Evolutionary conservation across 345 rosid species (phyloP).

Genomic region (Pistacia atlantica): DNA sequence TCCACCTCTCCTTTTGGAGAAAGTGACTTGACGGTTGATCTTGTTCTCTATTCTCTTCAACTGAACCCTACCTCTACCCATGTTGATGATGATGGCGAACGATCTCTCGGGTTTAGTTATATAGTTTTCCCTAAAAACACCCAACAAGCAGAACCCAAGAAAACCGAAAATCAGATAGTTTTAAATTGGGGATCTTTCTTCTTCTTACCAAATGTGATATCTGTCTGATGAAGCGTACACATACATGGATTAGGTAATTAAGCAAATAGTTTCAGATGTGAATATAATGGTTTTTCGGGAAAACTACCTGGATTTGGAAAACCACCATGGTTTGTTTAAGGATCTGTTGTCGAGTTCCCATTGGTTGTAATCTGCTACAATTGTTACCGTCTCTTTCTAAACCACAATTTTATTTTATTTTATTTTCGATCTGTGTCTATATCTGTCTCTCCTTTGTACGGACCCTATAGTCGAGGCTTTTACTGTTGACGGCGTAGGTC

Average conservation of each 20-base stretch:
- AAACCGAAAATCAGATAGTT: constrained; percentile 5
- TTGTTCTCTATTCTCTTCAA: constrained; percentile 83
- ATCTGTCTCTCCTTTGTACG: background rate
- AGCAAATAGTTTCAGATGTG: background rate
- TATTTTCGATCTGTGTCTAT: background rate
- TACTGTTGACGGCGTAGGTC: background rate
- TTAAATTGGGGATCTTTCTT: constrained; percentile 9
- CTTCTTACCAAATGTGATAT: constrained; percentile 26
- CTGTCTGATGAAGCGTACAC: constrained; percentile 30
- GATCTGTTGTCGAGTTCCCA: constrained; percentile 34
- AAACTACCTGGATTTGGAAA: constrained; percentile 16
- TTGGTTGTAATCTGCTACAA: constrained; percentile 16
- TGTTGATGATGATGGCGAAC: constrained; percentile 4
- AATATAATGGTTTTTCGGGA: constrained; percentile 9
- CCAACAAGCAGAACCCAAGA: constrained; percentile 41
- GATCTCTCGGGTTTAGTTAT: background rate
- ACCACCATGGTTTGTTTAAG: constrained; percentile 33
- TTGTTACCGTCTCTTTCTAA: constrained; percentile 13
- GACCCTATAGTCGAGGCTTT: background rate
- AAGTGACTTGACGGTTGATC: constrained; percentile 79
- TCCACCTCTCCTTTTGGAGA: constrained; percentile 75
- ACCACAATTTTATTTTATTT: background rate
- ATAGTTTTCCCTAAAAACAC: constrained; percentile 30
- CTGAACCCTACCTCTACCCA: constrained; percentile 94
- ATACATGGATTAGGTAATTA: constrained; percentile 25